Conservation (phyloP, 257 asterid species). For the Knoxia roxburghii region DNA sequence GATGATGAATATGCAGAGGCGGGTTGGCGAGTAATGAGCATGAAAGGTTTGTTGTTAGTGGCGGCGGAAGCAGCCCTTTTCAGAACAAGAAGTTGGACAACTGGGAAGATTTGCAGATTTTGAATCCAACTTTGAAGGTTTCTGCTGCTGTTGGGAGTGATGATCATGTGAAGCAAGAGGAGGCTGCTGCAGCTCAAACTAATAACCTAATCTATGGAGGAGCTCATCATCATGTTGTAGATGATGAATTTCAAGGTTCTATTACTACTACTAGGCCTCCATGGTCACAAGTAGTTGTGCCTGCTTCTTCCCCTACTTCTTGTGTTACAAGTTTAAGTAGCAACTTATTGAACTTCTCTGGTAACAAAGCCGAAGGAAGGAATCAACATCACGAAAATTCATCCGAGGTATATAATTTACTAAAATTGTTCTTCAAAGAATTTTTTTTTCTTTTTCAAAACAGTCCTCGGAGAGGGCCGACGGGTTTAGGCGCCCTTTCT, state of each 20-base stretch:
- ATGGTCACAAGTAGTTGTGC: constrained; percentile 42
- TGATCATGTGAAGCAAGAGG: constrained; percentile 51
- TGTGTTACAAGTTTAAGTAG: constrained; percentile 50
- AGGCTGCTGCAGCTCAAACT: constrained; percentile 22
- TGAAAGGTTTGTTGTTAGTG: constrained; percentile 34
- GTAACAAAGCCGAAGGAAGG: constrained; percentile 22
- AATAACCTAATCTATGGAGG: constrained; percentile 31
- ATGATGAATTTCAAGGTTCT: constrained; percentile 26
- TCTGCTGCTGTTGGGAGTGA: constrained; percentile 20
- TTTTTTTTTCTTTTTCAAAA: too few species aligned
- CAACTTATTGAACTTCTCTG: constrained; percentile 53
- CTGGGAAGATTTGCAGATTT: constrained; percentile 57
- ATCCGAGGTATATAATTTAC: constrained; percentile 43
- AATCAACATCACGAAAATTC: constrained; percentile 48
- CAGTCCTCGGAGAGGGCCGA: too few species aligned
- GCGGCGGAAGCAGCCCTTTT: constrained; percentile 29
- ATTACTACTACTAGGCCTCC: constrained; percentile 17
- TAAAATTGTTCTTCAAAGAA: too few species aligned
- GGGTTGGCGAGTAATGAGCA: constrained; percentile 39
- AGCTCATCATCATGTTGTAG: neutral
- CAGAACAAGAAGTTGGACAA: constrained; percentile 61
- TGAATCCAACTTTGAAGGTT: constrained; percentile 38
- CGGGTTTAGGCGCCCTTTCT: too few species aligned
- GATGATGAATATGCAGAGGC: constrained; percentile 31
- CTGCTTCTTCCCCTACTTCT: constrained; percentile 57